Base-by-base conservation (phyloP, 768 basidiomycete genomes). In the Sutorius australiensis region DNA sequence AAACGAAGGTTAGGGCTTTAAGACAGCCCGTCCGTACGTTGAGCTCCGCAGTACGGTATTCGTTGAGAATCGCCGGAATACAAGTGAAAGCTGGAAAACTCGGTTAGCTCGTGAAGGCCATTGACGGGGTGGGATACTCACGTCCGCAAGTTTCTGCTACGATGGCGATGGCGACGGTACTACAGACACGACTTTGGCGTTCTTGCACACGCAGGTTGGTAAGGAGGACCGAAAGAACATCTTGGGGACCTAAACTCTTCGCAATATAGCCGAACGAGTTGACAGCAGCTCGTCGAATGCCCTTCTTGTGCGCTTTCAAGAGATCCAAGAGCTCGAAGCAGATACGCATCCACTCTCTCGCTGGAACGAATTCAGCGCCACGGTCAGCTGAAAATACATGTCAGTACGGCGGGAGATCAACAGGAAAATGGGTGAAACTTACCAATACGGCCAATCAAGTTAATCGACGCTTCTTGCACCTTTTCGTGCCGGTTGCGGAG, bases 221-320 rank as follows among this genome's bases (percentile, higher is more conserved):
- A 51, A 99, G 76, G 12, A 99, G 80, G 13, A 99, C 95, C 34
- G 90, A 92, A 31, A 99, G 77, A 1, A 99, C 97, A 65, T 99
- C 97, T 71, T 98, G 95, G 44, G 97, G 95, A 74, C 97, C 97
- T 74, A 99, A 86, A 74, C 92, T 95, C 77, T 98, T 98, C 53
- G 97, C 97, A 57, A 99, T 99, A 61, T 99, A 99, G 63, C 97
- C 97, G 62, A 99, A 99, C 1, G 95, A 97, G 76, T 99, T 98
- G 74, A 98, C 97, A 19, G 97, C 95, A 0, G 95, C 97, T 66
- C 95, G 92, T 49, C 97, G 89, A 66, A 98, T 99, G 39, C 90
- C 95, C 73, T 98, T 98, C 77, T 99, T 99, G 77, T 99, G 97
- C 9, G 97, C 97, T 70, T 98, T 98, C 63, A 98, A 80, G 24